Evolutionary conservation across 305 asterid genomes (phyloP), one percentile per base, ranked within the genome.

Genomic region (Ajuga reptans): DNA sequence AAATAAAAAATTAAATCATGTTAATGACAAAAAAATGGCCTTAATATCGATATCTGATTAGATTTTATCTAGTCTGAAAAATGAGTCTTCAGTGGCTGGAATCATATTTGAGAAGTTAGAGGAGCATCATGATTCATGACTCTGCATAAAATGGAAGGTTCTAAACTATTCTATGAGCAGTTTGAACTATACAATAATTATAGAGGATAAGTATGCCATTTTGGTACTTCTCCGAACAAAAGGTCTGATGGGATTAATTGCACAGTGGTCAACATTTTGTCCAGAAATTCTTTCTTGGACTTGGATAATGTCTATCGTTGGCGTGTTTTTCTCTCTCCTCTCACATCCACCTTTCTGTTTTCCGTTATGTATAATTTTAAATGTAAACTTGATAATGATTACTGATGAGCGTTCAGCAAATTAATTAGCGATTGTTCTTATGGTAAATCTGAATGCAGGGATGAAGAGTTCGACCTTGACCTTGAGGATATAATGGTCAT

Each of bases 401-500:
- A 31, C 6, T 31, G 36, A 31, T n/a, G 3, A 41, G 33, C 46
- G 9, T 60, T 9, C 55, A 51, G 61, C 68, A 55, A 52, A 56
- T 63, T 57, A 58, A 55, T 15, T 64, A 15, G 17, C 16, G 55
- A n/a, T 68, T 62, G 73, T 60, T 45, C 34, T 61, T 64, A 66
- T 61, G 57, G 56, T 67, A 37, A 50, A 57, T 55, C 14, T 72
- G 17, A 75, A 69, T 70, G 75, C 88, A 93, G 99, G 89, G 96
- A 89, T 58, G 97, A 89, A 3, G 96, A 85, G 42, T 90, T 93
- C 73, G 95, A 93, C 84, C 79, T 90, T 77, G 97, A 91, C 84
- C 96, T 93, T 45, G 97, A 93, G 84, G 97, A 91, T 77, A 89
- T 93, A 76, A 93, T 93, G 99, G 96, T 93, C 69, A 93, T 91